Conservation (phyloP, 345 rosid species). For the Melaleuca alternifolia region DNA sequence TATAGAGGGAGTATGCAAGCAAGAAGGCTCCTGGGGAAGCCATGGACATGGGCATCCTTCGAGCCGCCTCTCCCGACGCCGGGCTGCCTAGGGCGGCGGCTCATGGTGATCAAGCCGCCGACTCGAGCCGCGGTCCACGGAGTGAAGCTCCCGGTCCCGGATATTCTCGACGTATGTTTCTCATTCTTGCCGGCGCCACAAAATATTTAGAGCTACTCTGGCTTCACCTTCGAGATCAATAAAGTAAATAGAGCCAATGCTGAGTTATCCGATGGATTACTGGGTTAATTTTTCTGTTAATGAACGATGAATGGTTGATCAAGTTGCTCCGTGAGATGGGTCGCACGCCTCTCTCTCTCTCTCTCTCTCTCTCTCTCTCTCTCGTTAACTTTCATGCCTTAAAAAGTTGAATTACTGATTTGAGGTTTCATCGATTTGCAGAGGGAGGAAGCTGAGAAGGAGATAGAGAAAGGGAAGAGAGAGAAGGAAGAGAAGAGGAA, state of each 20-base stretch:
- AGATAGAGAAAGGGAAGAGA: constrained; percentile 2
- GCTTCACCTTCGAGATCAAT: rapidly evolving
- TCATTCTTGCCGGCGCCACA: not conserved
- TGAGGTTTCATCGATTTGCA: not conserved
- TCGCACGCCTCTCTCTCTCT: not conserved
- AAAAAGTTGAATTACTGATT: not conserved
- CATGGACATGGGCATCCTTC: not conserved
- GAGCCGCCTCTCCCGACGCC: not conserved
- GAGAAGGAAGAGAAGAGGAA: constrained; percentile 8
- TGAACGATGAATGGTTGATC: not conserved
- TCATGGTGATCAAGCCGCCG: constrained; percentile 4
- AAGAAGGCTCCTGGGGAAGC: not conserved
- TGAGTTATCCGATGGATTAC: no score
- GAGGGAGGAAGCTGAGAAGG: constrained; percentile 10
- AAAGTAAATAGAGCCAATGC: not conserved
- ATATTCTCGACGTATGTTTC: not conserved
- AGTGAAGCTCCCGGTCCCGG: constrained; percentile 3
- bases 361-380: not conserved
- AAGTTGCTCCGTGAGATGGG: not conserved
- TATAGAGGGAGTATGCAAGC: not conserved
- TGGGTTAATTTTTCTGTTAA: no score
- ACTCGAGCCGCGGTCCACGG: constrained; percentile 20
- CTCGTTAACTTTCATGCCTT: not conserved
- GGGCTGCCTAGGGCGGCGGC: not conserved
- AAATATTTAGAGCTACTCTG: not conserved